Conservation (phyloP, 768 basidiomycete species). For the Serendipita vermifera region DNA sequence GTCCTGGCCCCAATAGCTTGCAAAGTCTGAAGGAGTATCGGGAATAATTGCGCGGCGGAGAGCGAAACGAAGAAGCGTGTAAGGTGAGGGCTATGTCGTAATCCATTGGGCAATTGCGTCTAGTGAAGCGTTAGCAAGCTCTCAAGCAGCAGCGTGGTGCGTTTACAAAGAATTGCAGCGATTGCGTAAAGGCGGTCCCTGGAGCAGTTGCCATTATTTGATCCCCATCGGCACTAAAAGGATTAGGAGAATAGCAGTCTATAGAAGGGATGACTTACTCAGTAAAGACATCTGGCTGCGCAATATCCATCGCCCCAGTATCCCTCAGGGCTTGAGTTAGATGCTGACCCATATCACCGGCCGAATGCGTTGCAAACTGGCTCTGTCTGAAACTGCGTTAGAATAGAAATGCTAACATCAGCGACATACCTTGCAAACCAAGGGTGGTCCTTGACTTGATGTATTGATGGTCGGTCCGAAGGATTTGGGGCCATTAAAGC, state of each 20-base stretch:
- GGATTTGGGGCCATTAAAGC: constrained; percentile 66
- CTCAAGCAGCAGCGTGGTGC: background rate
- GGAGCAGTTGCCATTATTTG: constrained; percentile 43
- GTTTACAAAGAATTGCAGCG: constrained; percentile 69
- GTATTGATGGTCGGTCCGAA: constrained; percentile 47
- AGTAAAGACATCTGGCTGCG: constrained; percentile 41
- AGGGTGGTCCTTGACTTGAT: constrained; percentile 42
- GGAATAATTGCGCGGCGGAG: constrained; percentile 38
- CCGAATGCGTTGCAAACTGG: constrained; percentile 45
- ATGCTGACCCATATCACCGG: constrained; percentile 47
- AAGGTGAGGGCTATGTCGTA: constrained; percentile 56
- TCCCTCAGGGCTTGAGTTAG: constrained; percentile 54
- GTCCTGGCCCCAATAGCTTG: constrained; percentile 34
- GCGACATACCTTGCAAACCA: constrained; percentile 58
- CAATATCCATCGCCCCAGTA: constrained; percentile 63
- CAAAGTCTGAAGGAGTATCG: constrained; percentile 43
- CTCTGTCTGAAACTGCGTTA: constrained; percentile 39
- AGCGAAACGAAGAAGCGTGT: constrained; percentile 69
- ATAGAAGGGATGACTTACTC: constrained; percentile 18
- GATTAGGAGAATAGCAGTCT: background rate
- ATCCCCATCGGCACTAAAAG: constrained; percentile 37
- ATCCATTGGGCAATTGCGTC: constrained; percentile 74
- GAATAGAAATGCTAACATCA: constrained; percentile 5
- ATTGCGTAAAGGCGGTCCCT: constrained; percentile 60
- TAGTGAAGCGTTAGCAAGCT: constrained; percentile 20